Percentiles rank a stretch among this genome's conserved stretches.
These are phyloP conservation scores for Sclerospora graminicola DNA, from an alignment of 352 stramenopile species.

Conservation along the genomic window DNA sequence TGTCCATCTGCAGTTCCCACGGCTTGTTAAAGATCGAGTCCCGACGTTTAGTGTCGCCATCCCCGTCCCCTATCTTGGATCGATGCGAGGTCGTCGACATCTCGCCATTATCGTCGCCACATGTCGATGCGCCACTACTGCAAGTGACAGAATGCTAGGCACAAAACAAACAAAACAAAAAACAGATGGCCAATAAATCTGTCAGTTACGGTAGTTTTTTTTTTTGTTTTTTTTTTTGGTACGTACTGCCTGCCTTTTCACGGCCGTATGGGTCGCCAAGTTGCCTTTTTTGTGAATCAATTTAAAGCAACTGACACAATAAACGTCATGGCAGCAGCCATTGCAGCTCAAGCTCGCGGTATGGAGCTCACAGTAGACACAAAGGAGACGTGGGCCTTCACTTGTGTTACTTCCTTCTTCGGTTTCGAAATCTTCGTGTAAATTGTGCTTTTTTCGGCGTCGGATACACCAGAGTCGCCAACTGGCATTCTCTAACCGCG, in stretches of 20 bases:
- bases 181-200: not conserved
- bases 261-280: constrained; percentile 66
- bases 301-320: constrained; percentile 84
- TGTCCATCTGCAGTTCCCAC: constrained; percentile 82
- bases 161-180: not conserved
- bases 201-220: not conserved
- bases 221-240: not conserved
- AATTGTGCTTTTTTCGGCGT: constrained; percentile 5
- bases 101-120: constrained; percentile 23
- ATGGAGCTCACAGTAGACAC: constrained; percentile 78
- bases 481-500: constrained; percentile 72
- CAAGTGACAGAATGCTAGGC: constrained; percentile 6
- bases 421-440: constrained; percentile 15
- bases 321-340: constrained; percentile 76
- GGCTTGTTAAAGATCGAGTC: constrained; percentile 29
- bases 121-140: constrained; percentile 16
- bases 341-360: constrained; percentile 61
- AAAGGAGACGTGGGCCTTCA: constrained; percentile 14
- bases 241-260: constrained; percentile 39
- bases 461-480: constrained; percentile 81
- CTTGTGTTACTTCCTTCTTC: constrained; percentile 9
- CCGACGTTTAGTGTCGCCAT: constrained; percentile 1
- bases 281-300: constrained; percentile 82
- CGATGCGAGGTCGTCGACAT: constrained; percentile 17
- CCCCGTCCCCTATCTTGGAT: constrained; percentile 10